A percentile compares a stretch with the other conserved stretches of the same genome.
Evolutionary conservation across 331 rosid genomes (phyloP).

Genomic region (Telfairia occidentalis): DNA sequence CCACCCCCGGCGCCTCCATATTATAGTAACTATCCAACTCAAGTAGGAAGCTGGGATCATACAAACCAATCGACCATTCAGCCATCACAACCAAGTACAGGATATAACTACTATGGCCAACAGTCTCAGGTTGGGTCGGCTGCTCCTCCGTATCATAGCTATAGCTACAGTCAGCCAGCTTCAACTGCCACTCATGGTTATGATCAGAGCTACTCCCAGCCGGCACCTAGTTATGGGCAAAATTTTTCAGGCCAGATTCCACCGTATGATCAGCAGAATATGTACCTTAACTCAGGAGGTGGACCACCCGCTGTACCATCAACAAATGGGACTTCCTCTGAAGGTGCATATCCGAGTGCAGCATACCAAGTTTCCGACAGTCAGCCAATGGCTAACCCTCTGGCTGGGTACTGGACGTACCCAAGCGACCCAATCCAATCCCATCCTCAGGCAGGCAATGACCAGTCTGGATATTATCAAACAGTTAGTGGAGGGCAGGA

Average conservation of each 20-base stretch:
- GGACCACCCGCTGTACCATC: constrained; percentile 24
- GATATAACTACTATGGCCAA: constrained; percentile 32
- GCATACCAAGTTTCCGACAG: constrained; percentile 19
- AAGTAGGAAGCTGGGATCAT: constrained; percentile 36
- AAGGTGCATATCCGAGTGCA: constrained; percentile 18
- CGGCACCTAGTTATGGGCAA: constrained; percentile 28
- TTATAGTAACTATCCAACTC: constrained; percentile 32
- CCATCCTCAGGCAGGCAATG: constrained; percentile 19
- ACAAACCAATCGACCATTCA: constrained; percentile 26
- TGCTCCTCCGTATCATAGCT: constrained; percentile 29
- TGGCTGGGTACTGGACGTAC: constrained; percentile 37
- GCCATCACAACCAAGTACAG: constrained; percentile 28
- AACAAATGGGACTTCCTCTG: constrained; percentile 21
- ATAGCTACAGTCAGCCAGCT: constrained; percentile 25
- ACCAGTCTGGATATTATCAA: constrained; percentile 31
- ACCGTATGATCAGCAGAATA: constrained; percentile 20
- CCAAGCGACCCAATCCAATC: constrained; percentile 20
- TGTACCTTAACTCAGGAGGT: constrained; percentile 21
- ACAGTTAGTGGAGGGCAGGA: constrained; percentile 21
- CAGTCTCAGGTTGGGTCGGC: constrained; percentile 25
- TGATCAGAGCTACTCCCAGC: constrained; percentile 27
- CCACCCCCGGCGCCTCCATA: constrained; percentile 22
- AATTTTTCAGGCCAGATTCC: constrained; percentile 19
- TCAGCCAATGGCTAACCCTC: constrained; percentile 15
- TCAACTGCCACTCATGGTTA: constrained; percentile 17